Evolutionary conservation across 2,329 filamentous ascomycete genomes (phyloP), one percentile per base, ranked within the genome.

Genomic region (Fusarium buharicum): DNA sequence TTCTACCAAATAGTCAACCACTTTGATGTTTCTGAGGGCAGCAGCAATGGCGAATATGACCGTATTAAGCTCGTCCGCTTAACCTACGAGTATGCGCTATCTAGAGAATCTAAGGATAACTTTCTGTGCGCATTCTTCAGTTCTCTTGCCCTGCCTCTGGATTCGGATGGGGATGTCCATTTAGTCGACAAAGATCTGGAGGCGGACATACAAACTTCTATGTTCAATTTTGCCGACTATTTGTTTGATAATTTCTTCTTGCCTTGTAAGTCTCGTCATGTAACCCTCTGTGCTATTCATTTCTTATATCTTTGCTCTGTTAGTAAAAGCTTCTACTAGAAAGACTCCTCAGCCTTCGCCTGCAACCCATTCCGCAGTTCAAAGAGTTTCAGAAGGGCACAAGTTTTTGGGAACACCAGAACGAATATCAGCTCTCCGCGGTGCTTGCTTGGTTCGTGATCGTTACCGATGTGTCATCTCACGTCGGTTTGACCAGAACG

Each of bases 391-490:
- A 27, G n/a, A 46, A 39, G 53, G 33, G 9, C 34, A 56, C 9
- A 38, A 2, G 13, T 56, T 51, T 37, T 9, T 16, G 24, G 48
- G 54, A 34, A 57, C 49, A 2, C 48, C 49, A 33, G 48, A 48
- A n/a, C 48, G 54, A 4, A 2, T 56, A 16, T 39, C 41, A 17
- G 20, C 27, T 41, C 53, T 50, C 9, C 34, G 47, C 2, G 47
- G 53, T 34, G 30, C 28, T 10, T 56, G 53, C 16, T 40, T 56
- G 8, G 6, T 51, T 13, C 53, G 53, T 6, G 53, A 49, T 28
- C 49, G 49, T 22, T n/a, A 57, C 31, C 53, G 53, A 18, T 56
- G 47, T 18, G 47, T 56, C 2, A 51, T 56, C n/a, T 51, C 53
- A 11, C 53, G 47, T 9, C 13, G 7, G 20, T 56, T 56, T 22